phyloP scores from a whole-genome alignment of 768 basidiomycete genomes.

The Suillus fuscotomentosus region DNA sequence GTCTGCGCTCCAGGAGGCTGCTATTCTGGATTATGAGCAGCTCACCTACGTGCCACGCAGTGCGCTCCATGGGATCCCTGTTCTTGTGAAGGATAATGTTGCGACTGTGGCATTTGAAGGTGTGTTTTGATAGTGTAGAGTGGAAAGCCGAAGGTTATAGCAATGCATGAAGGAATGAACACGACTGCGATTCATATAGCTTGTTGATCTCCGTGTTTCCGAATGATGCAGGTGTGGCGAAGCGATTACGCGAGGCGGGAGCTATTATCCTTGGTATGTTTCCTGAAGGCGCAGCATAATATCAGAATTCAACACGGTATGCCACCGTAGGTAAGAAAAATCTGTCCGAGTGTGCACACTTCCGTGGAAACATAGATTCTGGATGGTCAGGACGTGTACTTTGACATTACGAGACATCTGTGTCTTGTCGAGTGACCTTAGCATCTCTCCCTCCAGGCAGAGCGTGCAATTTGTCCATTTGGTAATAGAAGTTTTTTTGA shows the following conservation, averaged over 20 bases:
- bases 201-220: conserved; percentile 33
- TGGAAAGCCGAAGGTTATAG: neutral
- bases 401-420: too few relatives aligned
- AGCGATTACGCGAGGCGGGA: conserved; percentile 29
- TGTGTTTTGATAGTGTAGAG: neutral
- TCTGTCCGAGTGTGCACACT: conserved; percentile 53
- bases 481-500: too few relatives aligned
- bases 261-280: conserved; percentile 32
- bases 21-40: conserved; percentile 32
- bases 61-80: conserved; percentile 36
- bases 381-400: conserved; percentile 48
- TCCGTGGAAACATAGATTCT: conserved; percentile 42
- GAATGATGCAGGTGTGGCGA: conserved; percentile 34
- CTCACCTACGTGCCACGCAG: conserved; percentile 25
- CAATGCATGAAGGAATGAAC: conserved; percentile 32
- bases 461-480: too few relatives aligned
- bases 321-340: conserved; percentile 50
- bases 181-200: conserved; percentile 40
- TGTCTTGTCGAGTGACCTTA: too few relatives aligned
- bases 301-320: neutral
- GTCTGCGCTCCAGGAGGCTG: conserved; percentile 35
- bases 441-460: too few relatives aligned
- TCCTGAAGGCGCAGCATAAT: neutral
- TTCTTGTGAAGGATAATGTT: conserved; percentile 36
- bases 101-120: conserved; percentile 30